Evolutionary conservation across 129 eudicot genomes (phyloP).

Genomic region (Escallonia herrerae): DNA sequence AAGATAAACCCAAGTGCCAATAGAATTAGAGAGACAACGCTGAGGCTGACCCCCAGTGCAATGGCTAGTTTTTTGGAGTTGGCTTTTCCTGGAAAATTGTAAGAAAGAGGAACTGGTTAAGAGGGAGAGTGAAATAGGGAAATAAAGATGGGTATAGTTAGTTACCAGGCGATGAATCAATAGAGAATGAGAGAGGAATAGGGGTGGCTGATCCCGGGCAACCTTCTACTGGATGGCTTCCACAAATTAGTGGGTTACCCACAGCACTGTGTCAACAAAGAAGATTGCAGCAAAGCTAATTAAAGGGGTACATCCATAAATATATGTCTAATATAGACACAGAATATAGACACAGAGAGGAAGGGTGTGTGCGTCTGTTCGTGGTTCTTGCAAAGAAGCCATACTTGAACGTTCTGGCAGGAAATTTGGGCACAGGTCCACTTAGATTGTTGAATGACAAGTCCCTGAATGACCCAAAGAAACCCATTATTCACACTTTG

Average conservation of each 20-base stretch:
- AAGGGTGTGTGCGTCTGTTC: neutral
- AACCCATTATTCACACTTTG: constrained; percentile 17
- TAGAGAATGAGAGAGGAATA: constrained; percentile 59
- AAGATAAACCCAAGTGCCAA: constrained; percentile 16
- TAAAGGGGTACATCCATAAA: neutral
- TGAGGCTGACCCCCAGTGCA: constrained; percentile 40
- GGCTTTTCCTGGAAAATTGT: constrained; percentile 20
- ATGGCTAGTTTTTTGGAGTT: constrained; percentile 33
- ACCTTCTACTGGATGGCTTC: constrained; percentile 54
- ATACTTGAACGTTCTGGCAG: constrained; percentile 87
- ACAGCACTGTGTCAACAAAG: constrained; percentile 41
- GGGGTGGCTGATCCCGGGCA: constrained; percentile 58
- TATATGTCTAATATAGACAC: neutral
- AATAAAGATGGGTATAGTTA: constrained; percentile 5
- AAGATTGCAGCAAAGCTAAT: constrained; percentile 2
- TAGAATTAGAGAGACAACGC: constrained; percentile 14
- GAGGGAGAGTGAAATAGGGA: neutral
- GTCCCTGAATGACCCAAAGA: constrained; percentile 49
- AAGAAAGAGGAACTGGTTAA: too few species aligned
- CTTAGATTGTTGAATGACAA: constrained; percentile 97
- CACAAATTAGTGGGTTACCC: constrained; percentile 85
- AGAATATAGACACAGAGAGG: too few species aligned
- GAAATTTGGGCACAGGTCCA: constrained; percentile 89
- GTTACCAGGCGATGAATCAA: constrained; percentile 57
- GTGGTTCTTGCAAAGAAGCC: constrained; percentile 11